Conservation (phyloP, 1,284 basidiomycete genomes). For the Fomitopsis pinicola region DNA sequence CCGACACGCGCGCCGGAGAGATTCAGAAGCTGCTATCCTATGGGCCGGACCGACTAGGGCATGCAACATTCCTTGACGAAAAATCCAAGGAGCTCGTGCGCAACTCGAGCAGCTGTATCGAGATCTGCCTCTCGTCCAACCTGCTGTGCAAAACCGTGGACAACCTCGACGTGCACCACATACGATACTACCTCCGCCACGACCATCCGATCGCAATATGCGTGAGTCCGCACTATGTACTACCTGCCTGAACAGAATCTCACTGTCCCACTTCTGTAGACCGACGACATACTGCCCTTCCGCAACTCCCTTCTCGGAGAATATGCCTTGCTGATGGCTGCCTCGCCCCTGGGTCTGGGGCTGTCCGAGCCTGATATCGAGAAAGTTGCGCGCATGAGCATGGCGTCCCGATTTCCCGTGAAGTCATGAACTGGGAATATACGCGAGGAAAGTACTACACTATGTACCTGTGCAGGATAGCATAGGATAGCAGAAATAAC, state of each 20-base stretch:
- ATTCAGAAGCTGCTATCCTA: conserved; percentile 62
- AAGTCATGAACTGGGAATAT: background rate
- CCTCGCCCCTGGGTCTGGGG: conserved; percentile 64
- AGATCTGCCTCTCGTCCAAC: conserved; percentile 82
- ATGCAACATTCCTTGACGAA: conserved; percentile 76
- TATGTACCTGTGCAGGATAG: no score
- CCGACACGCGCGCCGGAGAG: conserved; percentile 49
- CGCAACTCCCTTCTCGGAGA: conserved; percentile 67
- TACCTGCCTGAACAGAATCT: background rate
- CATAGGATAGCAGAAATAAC: no score
- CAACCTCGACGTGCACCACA: conserved; percentile 65
- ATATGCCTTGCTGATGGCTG: conserved; percentile 73
- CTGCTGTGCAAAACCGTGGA: conserved; percentile 71
- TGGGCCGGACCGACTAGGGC: conserved; percentile 68
- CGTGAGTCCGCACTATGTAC: conserved; percentile 39
- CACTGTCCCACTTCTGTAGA: conserved; percentile 37
- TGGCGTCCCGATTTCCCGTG: conserved; percentile 36
- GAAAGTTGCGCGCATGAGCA: conserved; percentile 57
- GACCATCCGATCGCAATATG: conserved; percentile 73
- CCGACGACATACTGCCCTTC: conserved; percentile 79
- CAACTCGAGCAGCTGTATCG: conserved; percentile 52
- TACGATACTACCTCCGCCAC: conserved; percentile 58
- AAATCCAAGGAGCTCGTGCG: conserved; percentile 55
- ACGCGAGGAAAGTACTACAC: no score
- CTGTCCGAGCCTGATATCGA: conserved; percentile 53